A percentile compares a stretch with the other conserved stretches of the same genome.
Evolutionary conservation across 2,329 filamentous ascomycete species (phyloP).

Genomic region (Phaeosphaeriaceae sp.): DNA sequence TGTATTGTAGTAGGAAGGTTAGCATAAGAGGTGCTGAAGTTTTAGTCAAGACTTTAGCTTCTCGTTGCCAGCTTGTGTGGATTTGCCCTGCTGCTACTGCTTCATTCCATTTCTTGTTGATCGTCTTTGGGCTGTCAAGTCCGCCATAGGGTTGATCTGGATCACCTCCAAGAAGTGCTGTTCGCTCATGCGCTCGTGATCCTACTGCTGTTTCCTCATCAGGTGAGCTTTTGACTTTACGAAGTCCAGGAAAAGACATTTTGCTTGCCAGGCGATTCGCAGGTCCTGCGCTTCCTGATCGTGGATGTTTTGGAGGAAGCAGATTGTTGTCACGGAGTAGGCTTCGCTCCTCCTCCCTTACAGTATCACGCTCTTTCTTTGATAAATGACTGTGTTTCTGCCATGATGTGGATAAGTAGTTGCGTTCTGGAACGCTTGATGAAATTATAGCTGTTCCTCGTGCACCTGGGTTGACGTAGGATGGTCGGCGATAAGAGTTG

Average conservation of each 20-base stretch:
- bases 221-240: conserved; percentile 35
- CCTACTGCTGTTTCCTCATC: conserved; percentile 40
- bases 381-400: conserved; percentile 53
- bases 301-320: conserved; percentile 60
- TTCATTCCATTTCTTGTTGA: conserved; percentile 60
- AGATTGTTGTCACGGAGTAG: conserved; percentile 66
- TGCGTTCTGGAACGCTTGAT: conserved; percentile 55
- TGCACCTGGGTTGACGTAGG: conserved; percentile 74
- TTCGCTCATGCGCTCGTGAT: conserved; percentile 50
- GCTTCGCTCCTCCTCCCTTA: conserved; percentile 63
- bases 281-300: conserved; percentile 40
- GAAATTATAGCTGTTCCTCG: conserved; percentile 73
- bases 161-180: conserved; percentile 55
- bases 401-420: conserved; percentile 22
- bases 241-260: conserved; percentile 37
- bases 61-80: conserved; percentile 88
- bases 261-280: conserved; percentile 34
- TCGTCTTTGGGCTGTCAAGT: conserved; percentile 56
- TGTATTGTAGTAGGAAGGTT: conserved; percentile 58
- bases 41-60: conserved; percentile 77
- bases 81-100: conserved; percentile 82
- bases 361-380: conserved; percentile 60
- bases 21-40: conserved; percentile 53
- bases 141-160: conserved; percentile 52
- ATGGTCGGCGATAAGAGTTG: conserved; percentile 76